Percentiles rank a stretch among this genome's conserved stretches.
Evolutionary conservation across 1,139 yeast genomes (phyloP).

Genomic region (Geotrichum restrictum): DNA sequence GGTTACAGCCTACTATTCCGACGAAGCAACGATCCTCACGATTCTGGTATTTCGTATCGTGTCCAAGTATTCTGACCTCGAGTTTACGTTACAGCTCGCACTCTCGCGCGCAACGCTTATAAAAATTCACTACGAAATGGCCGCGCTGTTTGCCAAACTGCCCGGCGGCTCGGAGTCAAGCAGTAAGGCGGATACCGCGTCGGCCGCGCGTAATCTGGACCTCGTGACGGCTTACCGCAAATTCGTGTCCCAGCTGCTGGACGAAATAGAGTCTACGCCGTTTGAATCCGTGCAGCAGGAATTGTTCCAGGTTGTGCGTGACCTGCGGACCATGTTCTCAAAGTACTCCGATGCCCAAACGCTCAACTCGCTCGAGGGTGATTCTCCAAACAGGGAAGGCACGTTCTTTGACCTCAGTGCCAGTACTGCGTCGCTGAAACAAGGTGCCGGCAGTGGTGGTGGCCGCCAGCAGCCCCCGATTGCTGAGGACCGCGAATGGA

Average conservation of each 20-base stretch:
- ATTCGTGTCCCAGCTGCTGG: conserved; percentile 36
- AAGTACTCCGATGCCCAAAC: conserved; percentile 28
- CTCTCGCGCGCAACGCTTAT: conserved; percentile 38
- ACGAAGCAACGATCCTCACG: conserved; percentile 37
- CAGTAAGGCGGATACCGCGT: background rate
- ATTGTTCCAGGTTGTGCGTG: conserved; percentile 38
- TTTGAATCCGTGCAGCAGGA: conserved; percentile 37
- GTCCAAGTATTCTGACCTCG: conserved; percentile 32
- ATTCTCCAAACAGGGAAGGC: conserved; percentile 1
- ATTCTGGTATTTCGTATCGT: conserved; percentile 36
- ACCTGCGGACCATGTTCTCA: conserved; percentile 36
- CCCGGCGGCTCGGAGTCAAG: conserved; percentile 20
- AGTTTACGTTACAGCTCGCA: conserved; percentile 36
- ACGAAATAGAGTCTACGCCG: conserved; percentile 36
- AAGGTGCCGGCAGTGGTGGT: background rate
- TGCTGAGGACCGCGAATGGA: conserved; percentile 15
- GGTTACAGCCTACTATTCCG: conserved; percentile 30
- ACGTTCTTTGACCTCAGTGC: conserved; percentile 4
- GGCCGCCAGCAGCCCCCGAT: conserved; percentile 13
- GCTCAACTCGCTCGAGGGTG: conserved; percentile 18
- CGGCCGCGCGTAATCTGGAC: background rate
- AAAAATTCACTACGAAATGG: conserved; percentile 37
- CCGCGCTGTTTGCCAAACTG: conserved; percentile 28
- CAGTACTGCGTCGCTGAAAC: background rate
- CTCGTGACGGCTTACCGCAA: conserved; percentile 34